Evolutionary conservation across 2,329 filamentous ascomycete genomes (phyloP).

Genomic region (Blumeriella jaapii): DNA sequence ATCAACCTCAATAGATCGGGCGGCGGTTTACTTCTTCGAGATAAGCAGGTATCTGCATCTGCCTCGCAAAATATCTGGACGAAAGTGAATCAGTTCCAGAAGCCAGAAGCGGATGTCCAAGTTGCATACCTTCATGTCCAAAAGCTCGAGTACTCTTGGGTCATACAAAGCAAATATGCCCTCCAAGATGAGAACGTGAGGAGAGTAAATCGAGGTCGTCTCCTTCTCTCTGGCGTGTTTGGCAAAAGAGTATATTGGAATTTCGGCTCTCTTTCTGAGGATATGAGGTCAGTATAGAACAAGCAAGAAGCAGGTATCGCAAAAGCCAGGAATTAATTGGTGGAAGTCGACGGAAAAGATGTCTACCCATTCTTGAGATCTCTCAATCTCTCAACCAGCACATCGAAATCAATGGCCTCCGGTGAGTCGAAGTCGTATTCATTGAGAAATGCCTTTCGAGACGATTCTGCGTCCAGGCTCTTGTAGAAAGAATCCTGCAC

Average conservation of each 20-base stretch:
- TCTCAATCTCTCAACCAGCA: conserved; percentile 63
- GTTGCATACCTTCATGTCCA: conserved; percentile 72
- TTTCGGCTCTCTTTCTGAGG: conserved; percentile 69
- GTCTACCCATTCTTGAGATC: conserved; percentile 84
- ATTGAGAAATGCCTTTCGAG: conserved; percentile 70
- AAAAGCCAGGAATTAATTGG: neutral
- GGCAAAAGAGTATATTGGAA: conserved; percentile 90
- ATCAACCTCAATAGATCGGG: too few relatives aligned
- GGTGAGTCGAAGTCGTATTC: conserved; percentile 96
- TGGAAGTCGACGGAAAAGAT: neutral
- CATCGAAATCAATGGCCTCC: conserved; percentile 88
- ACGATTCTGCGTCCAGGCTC: conserved; percentile 67
- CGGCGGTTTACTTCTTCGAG: conserved; percentile 58
- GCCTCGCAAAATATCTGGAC: conserved; percentile 84
- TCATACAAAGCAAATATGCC: conserved; percentile 95
- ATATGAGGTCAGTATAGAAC: conserved; percentile 1
- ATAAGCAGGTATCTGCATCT: conserved; percentile 86
- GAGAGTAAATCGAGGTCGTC: conserved; percentile 87
- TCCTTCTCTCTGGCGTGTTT: conserved; percentile 71
- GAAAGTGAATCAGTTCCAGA: conserved; percentile 3
- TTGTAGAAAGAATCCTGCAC: conserved; percentile 93
- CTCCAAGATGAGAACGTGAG: conserved; percentile 88
- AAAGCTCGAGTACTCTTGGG: conserved; percentile 66
- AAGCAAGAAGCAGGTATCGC: neutral
- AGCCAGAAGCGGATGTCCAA: neutral